Conservation (phyloP, 2,329 filamentous ascomycete genomes). For the Pyrenophora teres region DNA sequence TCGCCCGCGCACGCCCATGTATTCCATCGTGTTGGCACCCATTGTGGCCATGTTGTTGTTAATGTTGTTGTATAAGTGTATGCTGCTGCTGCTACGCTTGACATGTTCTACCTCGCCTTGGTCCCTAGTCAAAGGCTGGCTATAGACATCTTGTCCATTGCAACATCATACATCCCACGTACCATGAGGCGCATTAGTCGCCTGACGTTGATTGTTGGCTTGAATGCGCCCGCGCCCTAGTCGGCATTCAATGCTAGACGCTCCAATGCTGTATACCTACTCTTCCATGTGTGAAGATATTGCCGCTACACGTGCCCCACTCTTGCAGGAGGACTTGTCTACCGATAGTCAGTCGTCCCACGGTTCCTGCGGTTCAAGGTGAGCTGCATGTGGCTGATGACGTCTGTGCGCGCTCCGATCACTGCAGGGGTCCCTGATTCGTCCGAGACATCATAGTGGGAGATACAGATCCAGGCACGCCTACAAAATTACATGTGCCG, state of each 20-base stretch:
- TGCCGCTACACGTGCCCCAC: neutral
- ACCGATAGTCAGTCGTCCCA: conserved; percentile 12
- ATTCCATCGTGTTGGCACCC: neutral
- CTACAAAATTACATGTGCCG: neutral
- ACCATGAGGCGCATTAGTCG: conserved; percentile 23
- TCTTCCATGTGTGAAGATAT: neutral
- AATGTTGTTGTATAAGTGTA: no score
- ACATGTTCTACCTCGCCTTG: no score
- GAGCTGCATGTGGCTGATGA: conserved; percentile 20
- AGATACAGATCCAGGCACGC: conserved; percentile 18
- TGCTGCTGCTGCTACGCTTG: no score
- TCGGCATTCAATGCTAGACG: neutral
- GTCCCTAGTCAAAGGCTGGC: no score
- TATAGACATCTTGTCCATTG: conserved; percentile 14
- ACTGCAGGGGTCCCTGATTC: conserved; percentile 17
- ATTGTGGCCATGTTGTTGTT: neutral
- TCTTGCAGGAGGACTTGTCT: neutral
- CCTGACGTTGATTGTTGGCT: conserved; percentile 18
- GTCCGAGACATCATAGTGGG: conserved; percentile 3
- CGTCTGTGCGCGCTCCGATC: conserved; percentile 24
- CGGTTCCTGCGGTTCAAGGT: conserved; percentile 13
- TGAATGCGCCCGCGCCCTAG: neutral
- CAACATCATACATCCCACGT: conserved; percentile 22
- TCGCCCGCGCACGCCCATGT: neutral
- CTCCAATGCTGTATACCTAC: neutral